Evolutionary conservation across 208 protist species (phyloP), one percentile per base, ranked within the genome.

Genomic region (Leishmania turanica): DNA sequence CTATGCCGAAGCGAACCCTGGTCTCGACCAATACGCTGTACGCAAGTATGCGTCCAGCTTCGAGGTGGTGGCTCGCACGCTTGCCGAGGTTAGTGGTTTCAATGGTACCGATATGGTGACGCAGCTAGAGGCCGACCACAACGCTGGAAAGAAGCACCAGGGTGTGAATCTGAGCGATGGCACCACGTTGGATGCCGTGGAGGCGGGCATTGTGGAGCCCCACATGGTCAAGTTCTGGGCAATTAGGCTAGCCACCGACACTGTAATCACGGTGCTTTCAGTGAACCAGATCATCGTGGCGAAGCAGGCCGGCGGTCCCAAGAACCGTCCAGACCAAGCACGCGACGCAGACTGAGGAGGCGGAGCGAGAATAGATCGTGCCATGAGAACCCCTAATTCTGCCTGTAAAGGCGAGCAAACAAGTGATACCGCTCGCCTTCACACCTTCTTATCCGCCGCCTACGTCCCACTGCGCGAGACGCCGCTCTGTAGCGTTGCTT

Each of bases 21-120:
- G 98, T 73, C 91, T 99, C 34, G 98, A 99, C 73, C 99, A 99
- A 94, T 99, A 99, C 84, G 97, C 99, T 27, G 99, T 99, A 87
- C 95, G 98, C 79, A 98, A 99, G 85, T 99, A 95, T 89, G 99
- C 98, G 6, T 95, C 99, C 77, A 98, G 98, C 72, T 98, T 99
- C 56, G 98, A 99, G 89, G 96, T 99, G 37, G 94, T 99, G 66
- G 99, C 99, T 53, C 91, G 96, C 60, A 99, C 99, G 2, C 91
- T 99, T 24, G 98, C 99, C 2, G 99, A 99, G 89, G 99, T 99
- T 62, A 95, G 97, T 74, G 99, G 99, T 75, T 95, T 98, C 73
- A 98, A 99, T 78, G 93, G 95, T 31, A 99, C 97, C 17, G 94
- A 99, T 75, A 90, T 99, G 64, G 91, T 99, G 27, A 98, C 98